Evolutionary conservation across 2,329 filamentous ascomycete genomes (phyloP), one percentile per base, ranked within the genome.

Genomic region (Dactylonectria macrodidyma): DNA sequence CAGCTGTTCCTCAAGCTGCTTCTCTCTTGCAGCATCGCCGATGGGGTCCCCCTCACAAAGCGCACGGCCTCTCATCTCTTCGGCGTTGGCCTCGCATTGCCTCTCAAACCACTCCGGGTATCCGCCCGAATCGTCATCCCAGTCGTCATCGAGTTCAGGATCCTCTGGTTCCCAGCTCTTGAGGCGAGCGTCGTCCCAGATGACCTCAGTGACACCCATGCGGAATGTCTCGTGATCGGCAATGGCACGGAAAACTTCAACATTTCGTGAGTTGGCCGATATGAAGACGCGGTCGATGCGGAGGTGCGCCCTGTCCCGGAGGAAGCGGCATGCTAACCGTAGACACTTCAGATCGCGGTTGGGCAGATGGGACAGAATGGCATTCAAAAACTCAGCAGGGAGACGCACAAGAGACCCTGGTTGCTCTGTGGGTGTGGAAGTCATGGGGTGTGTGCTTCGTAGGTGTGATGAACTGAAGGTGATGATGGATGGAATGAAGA

Each of bases 211-310:
- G n/a, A 84, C 73, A 3, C 69, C 55, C 2, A 70, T 57, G n/a
- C 78, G 76, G 63, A 81, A 81, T 1, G 55, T 68, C 7, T 78
- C 76, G 68, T 84, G 78, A 10, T 78, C 66, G 14, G 83, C 78
- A 58, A 84, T 74, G 12, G 75, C 76, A 7, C 77, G 76, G 38
- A 82, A 78, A n/a, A 82, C 81, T 7, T 78, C 62, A 33, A 84
- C 68, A 64, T 85, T 80, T 10, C 24, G 74, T 8, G 78, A 77
- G 62, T 82, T 83, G 10, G 82, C 78, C 12, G 82, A 83, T n/a
- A 85, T 70, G 63, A 82, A 84, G 9, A 82, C 78, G 16, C 81
- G 78, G 14, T 59, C 54, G 9, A 64, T 47, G 44, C 44, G 44
- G 44, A 47, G 44, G 44, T 47, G 44, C n/a, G 19, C 19, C n/a